Evolutionary conservation across 441 rosid genomes (phyloP).

Genomic region (Biscutella auriculata): DNA sequence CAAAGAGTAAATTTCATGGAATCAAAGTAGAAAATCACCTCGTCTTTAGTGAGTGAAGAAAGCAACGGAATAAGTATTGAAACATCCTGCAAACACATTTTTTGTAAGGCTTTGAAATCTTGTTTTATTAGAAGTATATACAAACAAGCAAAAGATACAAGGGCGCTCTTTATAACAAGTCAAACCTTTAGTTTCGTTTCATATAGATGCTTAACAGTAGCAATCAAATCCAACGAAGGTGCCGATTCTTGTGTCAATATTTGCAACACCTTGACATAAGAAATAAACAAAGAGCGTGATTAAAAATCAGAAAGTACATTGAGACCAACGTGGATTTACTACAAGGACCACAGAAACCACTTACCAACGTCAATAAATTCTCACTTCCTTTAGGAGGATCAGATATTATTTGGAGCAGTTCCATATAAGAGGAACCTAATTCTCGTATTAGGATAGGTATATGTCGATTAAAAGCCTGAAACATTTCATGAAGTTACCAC

Average conservation of each 20-base stretch:
- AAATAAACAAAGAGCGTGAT: slow-evolving; percentile 20
- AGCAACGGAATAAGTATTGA: slow-evolving; percentile 91
- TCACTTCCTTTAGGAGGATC: slow-evolving; percentile 99
- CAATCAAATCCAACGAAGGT: slow-evolving; percentile 71
- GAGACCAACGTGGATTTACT: slow-evolving; percentile 5
- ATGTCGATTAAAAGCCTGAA: slow-evolving; percentile 92
- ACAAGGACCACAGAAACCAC: slow-evolving; percentile 15
- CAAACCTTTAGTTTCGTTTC: slow-evolving; percentile 92
- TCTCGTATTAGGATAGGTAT: slow-evolving; percentile 76
- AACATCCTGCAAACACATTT: slow-evolving; percentile 68
- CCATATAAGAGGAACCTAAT: slow-evolving; percentile 69
- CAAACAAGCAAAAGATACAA: not conserved
- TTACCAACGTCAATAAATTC: slow-evolving; percentile 81
- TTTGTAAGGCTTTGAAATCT: slow-evolving; percentile 4
- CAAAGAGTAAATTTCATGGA: slow-evolving; percentile 6
- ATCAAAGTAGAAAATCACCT: slow-evolving; percentile 37
- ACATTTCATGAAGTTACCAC: slow-evolving; percentile 3
- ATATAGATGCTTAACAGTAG: slow-evolving; percentile 88
- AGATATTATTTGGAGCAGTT: slow-evolving; percentile 72
- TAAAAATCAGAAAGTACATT: slow-evolving; percentile 8
- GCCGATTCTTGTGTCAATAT: slow-evolving; percentile 75
- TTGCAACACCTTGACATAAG: slow-evolving; percentile 72
- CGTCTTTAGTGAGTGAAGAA: slow-evolving; percentile 85
- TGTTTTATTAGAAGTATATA: not conserved
- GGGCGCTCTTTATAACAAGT: slow-evolving; percentile 1